A percentile compares a stretch with the other conserved stretches of the same genome.
These are phyloP conservation scores for Chrysoporthe deuterocubensis DNA, from an alignment of 2,329 filamentous ascomycete species.

Conservation along the genomic window DNA sequence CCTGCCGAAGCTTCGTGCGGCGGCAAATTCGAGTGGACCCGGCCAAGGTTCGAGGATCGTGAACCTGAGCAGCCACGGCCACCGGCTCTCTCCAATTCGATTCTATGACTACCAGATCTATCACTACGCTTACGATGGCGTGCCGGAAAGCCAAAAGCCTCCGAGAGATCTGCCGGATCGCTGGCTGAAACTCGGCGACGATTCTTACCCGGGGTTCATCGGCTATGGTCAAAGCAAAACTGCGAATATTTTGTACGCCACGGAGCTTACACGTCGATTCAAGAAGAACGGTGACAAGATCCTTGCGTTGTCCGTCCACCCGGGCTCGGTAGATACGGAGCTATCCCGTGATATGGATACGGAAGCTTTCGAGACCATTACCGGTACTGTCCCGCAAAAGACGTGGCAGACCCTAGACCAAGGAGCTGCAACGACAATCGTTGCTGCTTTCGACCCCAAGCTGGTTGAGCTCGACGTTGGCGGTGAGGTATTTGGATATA, in stretches of 20 bases:
- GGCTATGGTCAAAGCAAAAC: constrained; percentile 54
- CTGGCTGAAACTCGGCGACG: constrained; percentile 15
- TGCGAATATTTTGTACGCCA: constrained; percentile 49
- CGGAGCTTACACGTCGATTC: constrained; percentile 40
- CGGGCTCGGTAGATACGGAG: constrained; percentile 26
- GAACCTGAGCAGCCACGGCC: constrained; percentile 46
- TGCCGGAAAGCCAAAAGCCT: constrained; percentile 33
- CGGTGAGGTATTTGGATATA: constrained; percentile 26
- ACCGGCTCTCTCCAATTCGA: constrained; percentile 43
- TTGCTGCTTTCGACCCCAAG: constrained; percentile 47
- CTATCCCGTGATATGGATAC: constrained; percentile 35
- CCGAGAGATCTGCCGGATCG: constrained; percentile 9
- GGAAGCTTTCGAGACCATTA: constrained; percentile 33
- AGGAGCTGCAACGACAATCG: constrained; percentile 45
- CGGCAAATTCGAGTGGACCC: constrained; percentile 32
- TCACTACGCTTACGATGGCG: constrained; percentile 42
- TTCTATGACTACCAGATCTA: constrained; percentile 49
- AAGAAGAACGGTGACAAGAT: constrained; percentile 31
- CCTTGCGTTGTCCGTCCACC: constrained; percentile 24
- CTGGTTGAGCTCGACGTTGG: constrained; percentile 33
- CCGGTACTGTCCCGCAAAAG: constrained; percentile 34
- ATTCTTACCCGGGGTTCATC: constrained; percentile 40
- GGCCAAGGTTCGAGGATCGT: constrained; percentile 41
- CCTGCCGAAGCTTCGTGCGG: constrained; percentile 44
- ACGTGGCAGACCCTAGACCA: constrained; percentile 43